Evolutionary conservation across 345 rosid genomes (phyloP).

Genomic region (Populus davidiana): DNA sequence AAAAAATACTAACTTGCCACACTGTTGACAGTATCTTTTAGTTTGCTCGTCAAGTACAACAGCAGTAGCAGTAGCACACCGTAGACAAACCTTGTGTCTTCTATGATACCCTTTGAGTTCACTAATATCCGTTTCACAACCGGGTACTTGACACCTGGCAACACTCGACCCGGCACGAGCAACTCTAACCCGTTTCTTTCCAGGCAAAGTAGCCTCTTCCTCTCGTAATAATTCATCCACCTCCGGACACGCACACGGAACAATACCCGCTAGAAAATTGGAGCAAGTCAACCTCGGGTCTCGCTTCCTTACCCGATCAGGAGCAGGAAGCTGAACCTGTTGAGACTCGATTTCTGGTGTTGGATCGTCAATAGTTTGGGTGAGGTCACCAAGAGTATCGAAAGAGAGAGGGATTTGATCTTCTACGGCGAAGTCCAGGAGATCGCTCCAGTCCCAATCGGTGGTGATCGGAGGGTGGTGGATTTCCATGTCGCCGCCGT

Average conservation of each 20-base stretch:
- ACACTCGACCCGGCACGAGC: slow-evolving; percentile 32
- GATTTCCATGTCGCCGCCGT: slow-evolving; percentile 17
- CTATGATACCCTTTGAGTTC: slow-evolving; percentile 91
- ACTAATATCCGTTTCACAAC: slow-evolving; percentile 76
- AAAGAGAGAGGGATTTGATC: slow-evolving; percentile 49
- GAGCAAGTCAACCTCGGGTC: slow-evolving; percentile 85
- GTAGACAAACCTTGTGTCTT: slow-evolving; percentile 83
- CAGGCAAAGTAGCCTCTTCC: slow-evolving; percentile 51
- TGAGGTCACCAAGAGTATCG: slow-evolving; percentile 30
- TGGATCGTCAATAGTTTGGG: not conserved
- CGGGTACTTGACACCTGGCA: slow-evolving; percentile 71
- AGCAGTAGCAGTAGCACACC: slow-evolving; percentile 64
- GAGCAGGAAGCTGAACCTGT: not conserved
- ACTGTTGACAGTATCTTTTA: slow-evolving; percentile 98
- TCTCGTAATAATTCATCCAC: slow-evolving; percentile 52
- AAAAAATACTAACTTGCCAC: slow-evolving; percentile 68
- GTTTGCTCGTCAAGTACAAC: slow-evolving; percentile 63
- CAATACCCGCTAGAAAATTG: slow-evolving; percentile 73
- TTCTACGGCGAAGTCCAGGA: slow-evolving; percentile 70
- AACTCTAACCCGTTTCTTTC: slow-evolving; percentile 56
- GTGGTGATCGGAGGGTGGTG: slow-evolving; percentile 40
- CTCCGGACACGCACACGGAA: slow-evolving; percentile 95
- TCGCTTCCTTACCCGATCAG: slow-evolving; percentile 73
- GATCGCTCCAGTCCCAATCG: slow-evolving; percentile 81
- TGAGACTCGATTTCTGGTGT: not conserved